Base-by-base conservation (phyloP, 2,329 filamentous ascomycete species). In the Grosmannia penicillata region DNA sequence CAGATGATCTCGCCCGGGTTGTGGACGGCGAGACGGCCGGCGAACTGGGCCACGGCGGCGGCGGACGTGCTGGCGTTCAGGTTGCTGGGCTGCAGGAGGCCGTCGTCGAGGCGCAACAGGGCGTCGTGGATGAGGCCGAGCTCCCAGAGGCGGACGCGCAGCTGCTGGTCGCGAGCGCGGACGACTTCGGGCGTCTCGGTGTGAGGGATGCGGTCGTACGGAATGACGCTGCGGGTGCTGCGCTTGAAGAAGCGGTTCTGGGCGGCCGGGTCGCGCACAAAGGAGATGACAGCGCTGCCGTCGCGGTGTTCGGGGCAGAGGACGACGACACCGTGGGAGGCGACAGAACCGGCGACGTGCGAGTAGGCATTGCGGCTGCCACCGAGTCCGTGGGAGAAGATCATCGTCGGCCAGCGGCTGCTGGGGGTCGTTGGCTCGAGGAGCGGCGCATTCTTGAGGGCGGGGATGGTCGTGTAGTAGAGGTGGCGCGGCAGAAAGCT, bases 321-420 rank as follows among this genome's bases (percentile, higher is more conserved):
- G 3, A 93, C 83, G 8, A 91, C 74, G 18, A 87, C 66, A 29
- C 85, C 85, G 50, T 91, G 78, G 17, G 81, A 85, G 5, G 85
- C 82, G 22, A 93, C 60, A 0, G 82, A 83, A 14, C 82, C 82
- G 15, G 72, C 78, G 19, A 93, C 61, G 51, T 87, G 79, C n/a
- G 82, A 89, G 60, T 93, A 93, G 10, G 82, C 75, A 50, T 91
- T 91, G 47, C 82, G 71, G 43, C 74, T 78, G 27, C 85, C 85
- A 27, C 82, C 85, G 1, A 93, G 65, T 1, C 85, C 85, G 53
- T 93, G 85, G 2, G 83, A 91, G 58, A 93, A 93, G 45, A 93
- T 65, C 62, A 85, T 76, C 1, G 84, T 80, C 0, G 85, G 84
- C 79, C 82, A 91, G 60, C 74, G 63, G 40, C 65, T 60, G 42